Evolutionary conservation across 768 basidiomycete genomes (phyloP).

Genomic region (Phanerochaete carnosa): DNA sequence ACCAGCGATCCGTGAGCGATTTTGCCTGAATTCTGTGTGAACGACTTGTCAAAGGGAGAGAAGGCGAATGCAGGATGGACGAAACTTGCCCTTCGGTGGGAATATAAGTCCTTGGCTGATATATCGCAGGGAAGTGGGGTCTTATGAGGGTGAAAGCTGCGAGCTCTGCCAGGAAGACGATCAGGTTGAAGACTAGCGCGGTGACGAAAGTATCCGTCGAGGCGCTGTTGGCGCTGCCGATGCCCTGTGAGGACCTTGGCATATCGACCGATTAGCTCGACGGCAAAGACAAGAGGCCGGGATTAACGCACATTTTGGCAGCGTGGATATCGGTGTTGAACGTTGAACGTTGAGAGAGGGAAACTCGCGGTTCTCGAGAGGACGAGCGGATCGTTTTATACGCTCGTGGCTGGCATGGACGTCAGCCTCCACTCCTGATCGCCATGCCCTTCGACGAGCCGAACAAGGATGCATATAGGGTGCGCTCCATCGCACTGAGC

Average conservation of each 20-base stretch:
- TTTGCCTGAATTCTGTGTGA: slow-evolving; percentile 49
- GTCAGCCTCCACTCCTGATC: not conserved
- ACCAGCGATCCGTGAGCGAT: slow-evolving; percentile 43
- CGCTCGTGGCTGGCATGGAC: not conserved
- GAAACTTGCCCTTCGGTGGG: slow-evolving; percentile 37
- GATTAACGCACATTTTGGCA: not conserved
- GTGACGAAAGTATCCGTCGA: slow-evolving; percentile 77
- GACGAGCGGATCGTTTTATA: not conserved
- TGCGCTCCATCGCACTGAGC: not conserved
- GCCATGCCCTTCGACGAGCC: not conserved
- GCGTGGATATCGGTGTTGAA: not conserved
- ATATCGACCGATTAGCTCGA: not conserved
- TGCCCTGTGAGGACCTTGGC: slow-evolving; percentile 34
- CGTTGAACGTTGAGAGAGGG: too few relatives aligned
- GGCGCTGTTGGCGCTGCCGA: slow-evolving; percentile 44
- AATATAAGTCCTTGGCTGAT: slow-evolving; percentile 74
- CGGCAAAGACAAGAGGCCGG: not conserved
- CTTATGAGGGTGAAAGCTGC: slow-evolving; percentile 72
- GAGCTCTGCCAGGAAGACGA: slow-evolving; percentile 66
- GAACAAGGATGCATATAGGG: not conserved
- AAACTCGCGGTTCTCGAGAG: not conserved
- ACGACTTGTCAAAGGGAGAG: slow-evolving; percentile 28
- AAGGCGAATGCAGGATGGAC: not conserved
- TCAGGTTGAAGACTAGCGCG: slow-evolving; percentile 74
- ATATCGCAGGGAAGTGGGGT: slow-evolving; percentile 78